Evolutionary conservation across 345 rosid species (phyloP), one percentile per base, ranked within the genome.

Genomic region (Syzygium aromaticum): DNA sequence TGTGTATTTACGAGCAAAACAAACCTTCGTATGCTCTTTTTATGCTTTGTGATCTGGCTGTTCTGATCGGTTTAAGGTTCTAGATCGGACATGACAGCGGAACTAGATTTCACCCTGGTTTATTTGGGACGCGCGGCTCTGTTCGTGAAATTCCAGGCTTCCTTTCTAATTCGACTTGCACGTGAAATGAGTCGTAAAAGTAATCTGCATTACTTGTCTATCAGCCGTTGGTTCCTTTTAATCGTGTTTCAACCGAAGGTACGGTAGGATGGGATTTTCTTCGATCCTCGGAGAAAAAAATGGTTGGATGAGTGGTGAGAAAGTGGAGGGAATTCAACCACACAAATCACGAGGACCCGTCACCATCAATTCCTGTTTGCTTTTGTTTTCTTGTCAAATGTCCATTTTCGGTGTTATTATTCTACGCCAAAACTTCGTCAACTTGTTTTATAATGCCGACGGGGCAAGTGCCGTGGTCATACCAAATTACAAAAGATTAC

Each of bases 41-140:
- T 16, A 3, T 8, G 16, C 46, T 1, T 3, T 7, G 28, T 28
- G 16, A 3, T 63, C 19, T n/a, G 14, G 77, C 77, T 28, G 14
- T 17, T 7, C 0, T 5, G 16, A 8, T 64, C 43, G 3, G 8
- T 28, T 28, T 30, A 64, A 16, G 10, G 2, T 17, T 16, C 30
- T 3, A 15, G 77, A 5, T 30, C 16, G 22, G 43, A 64, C 19
- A 15, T 16, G 43, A 30, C 30, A 1, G 16, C 11, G 17, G 4
- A 67, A 67, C 6, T 4, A 17, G 49, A 73, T 33, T 33, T 17
- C 5, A 7, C 7, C 46, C 21, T 4, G 3, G 2, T 73, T 73
- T 38, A 19, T 10, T 33, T 8, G 0, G 80, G 0, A 12, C 19
- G 78, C 13, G 1, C 2, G 11, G 5, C 23, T 5, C 19, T 3